Evolutionary conservation across 805 yeast species (phyloP).

Genomic region (Pichia manshurica): DNA sequence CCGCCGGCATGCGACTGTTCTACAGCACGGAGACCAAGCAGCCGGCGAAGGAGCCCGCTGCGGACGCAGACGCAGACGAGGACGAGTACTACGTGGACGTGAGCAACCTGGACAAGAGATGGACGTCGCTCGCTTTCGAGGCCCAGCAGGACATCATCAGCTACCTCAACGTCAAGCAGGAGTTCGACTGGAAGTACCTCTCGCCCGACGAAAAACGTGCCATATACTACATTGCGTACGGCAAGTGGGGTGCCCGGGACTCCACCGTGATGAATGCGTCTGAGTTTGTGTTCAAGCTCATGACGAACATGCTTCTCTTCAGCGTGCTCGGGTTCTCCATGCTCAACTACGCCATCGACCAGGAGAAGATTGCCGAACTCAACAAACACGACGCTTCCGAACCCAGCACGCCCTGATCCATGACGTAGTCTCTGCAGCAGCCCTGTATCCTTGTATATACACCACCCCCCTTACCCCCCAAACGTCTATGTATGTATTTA

Average conservation of each 20-base stretch:
- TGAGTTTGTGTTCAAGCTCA: constrained; percentile 29
- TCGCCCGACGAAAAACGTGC: constrained; percentile 51
- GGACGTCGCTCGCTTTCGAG: constrained; percentile 31
- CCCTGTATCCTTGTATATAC: no score
- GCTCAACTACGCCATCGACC: constrained; percentile 29
- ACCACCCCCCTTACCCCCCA: no score
- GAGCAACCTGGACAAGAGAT: constrained; percentile 26
- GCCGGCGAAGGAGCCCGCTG: not conserved
- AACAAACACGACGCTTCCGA: constrained; percentile 5
- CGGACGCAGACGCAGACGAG: constrained; percentile 16
- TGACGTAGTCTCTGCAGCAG: no score
- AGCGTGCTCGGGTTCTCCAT: constrained; percentile 31
- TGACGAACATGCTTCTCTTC: constrained; percentile 31
- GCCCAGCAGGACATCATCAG: constrained; percentile 33
- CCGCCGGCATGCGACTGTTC: no score
- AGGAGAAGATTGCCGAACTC: constrained; percentile 16
- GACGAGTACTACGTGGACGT: constrained; percentile 30
- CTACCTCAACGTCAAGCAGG: constrained; percentile 33
- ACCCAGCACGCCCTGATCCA: not conserved
- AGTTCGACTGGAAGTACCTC: constrained; percentile 35
- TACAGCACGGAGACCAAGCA: not conserved
- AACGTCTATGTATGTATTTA: no score
- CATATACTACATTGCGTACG: constrained; percentile 52
- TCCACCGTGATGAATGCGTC: constrained; percentile 23
- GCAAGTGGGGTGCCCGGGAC: constrained; percentile 59